A percentile compares a stretch with the other conserved stretches of the same genome.
Evolutionary conservation across 2,329 filamentous ascomycete genomes (phyloP).

Genomic region (Geoglossum cookeanum): DNA sequence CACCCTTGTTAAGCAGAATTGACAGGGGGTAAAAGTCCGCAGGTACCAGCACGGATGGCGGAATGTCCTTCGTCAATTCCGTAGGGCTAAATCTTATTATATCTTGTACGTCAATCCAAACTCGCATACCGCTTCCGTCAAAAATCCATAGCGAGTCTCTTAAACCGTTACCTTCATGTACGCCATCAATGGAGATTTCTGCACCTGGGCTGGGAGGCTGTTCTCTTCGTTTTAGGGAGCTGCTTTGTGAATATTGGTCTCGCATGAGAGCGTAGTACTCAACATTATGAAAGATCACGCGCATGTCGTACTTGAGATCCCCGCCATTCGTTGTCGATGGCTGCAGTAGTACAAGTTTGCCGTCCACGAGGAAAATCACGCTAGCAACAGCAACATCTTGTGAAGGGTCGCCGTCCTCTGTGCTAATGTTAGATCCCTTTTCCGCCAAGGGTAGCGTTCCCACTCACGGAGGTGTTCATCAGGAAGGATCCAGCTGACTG

Average conservation of each 20-base stretch:
- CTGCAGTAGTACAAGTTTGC: constrained; percentile 81
- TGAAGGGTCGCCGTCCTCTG: constrained; percentile 73
- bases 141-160: constrained; percentile 89
- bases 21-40: constrained; percentile 95
- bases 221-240: constrained; percentile 11
- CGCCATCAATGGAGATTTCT: constrained; percentile 13
- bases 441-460: not conserved
- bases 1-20: constrained; percentile 69
- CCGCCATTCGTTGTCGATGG: constrained; percentile 67
- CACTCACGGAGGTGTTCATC: constrained; percentile 60
- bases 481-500: constrained; percentile 88
- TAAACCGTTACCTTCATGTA: constrained; percentile 35
- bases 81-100: constrained; percentile 52
- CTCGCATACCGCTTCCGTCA: constrained; percentile 66
- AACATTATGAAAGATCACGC: constrained; percentile 84
- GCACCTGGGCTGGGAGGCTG: constrained; percentile 10
- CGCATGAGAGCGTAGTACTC: constrained; percentile 90
- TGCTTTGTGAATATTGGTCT: constrained; percentile 38
- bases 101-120: constrained; percentile 78
- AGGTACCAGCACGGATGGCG: constrained; percentile 54
- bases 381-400: constrained; percentile 88
- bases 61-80: constrained; percentile 49
- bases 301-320: constrained; percentile 94
- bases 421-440: not conserved
- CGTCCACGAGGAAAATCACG: constrained; percentile 90